A percentile compares a stretch with the other conserved stretches of the same genome.
phyloP scores from a whole-genome alignment of 2,329 filamentous ascomycete species.

The Gliomastix tumulicola region DNA sequence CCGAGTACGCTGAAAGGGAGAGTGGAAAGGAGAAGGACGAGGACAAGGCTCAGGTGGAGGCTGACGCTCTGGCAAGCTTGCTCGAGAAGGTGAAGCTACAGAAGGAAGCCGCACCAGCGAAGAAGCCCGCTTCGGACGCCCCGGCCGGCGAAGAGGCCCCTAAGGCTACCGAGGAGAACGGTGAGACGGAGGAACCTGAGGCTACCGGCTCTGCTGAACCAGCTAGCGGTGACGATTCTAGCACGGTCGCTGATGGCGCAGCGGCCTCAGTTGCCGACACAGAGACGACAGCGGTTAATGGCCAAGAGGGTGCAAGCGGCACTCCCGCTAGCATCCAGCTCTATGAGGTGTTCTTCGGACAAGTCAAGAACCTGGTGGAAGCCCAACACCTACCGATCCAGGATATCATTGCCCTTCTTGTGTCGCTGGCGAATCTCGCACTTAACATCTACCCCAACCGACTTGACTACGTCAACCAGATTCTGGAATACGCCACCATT shows the following conservation, averaged over 20 bases:
- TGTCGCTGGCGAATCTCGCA: constrained; percentile 89
- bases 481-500: constrained; percentile 77
- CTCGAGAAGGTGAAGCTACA: constrained; percentile 70
- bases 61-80: constrained; percentile 72
- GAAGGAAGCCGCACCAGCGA: constrained; percentile 35
- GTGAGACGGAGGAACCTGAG: constrained; percentile 20
- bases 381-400: constrained; percentile 87
- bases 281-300: constrained; percentile 40
- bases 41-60: constrained; percentile 70
- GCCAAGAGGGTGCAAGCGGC: constrained; percentile 20
- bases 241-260: constrained; percentile 20
- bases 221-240: constrained; percentile 18
- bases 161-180: constrained; percentile 21
- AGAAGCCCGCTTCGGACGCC: constrained; percentile 12
- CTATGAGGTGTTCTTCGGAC: constrained; percentile 95
- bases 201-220: constrained; percentile 13
- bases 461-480: constrained; percentile 91
- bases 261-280: constrained; percentile 36
- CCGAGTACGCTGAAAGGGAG: constrained; percentile 89
- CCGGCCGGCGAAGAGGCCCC: constrained; percentile 11
- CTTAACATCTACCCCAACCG: constrained; percentile 92
- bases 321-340: constrained; percentile 68
- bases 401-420: constrained; percentile 87
- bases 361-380: constrained; percentile 89
- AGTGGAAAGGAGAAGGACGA: constrained; percentile 63